phyloP scores from a whole-genome alignment of 305 asterid genomes.

The Salvia sclarea region DNA sequence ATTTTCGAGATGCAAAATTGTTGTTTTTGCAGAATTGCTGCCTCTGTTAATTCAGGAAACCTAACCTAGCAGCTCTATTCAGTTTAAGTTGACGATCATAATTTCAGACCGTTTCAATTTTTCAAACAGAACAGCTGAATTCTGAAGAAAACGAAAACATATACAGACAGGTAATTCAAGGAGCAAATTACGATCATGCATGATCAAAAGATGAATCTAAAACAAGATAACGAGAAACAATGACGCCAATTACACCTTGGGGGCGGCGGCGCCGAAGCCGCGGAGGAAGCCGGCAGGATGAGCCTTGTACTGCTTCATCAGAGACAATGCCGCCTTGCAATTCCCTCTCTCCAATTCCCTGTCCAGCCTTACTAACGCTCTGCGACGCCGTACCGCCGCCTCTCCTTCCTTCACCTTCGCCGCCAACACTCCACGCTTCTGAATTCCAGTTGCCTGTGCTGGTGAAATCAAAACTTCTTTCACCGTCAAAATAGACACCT shows the following conservation, averaged over 20 bases:
- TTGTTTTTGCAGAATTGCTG: background rate
- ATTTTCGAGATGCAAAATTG: background rate
- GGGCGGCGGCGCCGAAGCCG: conserved; percentile 58
- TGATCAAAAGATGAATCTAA: background rate
- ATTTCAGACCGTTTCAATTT: no score
- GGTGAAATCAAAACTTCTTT: conserved; percentile 22
- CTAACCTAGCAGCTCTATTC: no score
- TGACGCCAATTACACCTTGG: conserved; percentile 36
- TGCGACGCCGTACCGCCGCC: conserved; percentile 43
- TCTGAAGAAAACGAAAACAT: background rate
- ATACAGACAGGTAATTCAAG: background rate
- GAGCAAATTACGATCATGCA: background rate
- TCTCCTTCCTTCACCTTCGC: conserved; percentile 31
- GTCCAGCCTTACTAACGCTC: conserved; percentile 53
- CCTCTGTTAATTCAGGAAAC: background rate
- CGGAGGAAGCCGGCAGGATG: conserved; percentile 56
- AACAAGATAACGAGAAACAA: background rate
- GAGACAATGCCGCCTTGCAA: conserved; percentile 54
- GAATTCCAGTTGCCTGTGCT: conserved; percentile 27
- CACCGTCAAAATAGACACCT: conserved; percentile 12
- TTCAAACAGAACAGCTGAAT: background rate
- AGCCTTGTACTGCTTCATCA: conserved; percentile 54
- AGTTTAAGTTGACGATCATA: no score
- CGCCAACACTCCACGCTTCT: conserved; percentile 25
- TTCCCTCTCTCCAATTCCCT: conserved; percentile 58